Evolutionary conservation across 2,329 filamentous ascomycete genomes (phyloP).

Genomic region (Elsinoe australis): DNA sequence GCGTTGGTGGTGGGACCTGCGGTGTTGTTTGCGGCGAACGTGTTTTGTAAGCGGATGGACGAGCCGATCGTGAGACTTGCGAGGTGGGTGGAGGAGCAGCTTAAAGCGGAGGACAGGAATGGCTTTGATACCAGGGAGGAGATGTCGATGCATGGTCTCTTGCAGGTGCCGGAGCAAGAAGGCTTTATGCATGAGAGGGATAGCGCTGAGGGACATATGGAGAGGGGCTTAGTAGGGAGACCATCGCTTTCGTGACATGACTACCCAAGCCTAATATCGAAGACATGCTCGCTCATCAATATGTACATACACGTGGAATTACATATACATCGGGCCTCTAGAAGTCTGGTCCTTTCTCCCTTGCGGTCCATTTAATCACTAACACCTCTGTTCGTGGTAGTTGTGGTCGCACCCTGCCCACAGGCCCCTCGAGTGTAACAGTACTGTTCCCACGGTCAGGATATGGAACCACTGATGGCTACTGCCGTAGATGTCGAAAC

Average conservation of each 20-base stretch:
- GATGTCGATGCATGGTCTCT: not conserved
- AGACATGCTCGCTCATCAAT: too few relatives aligned
- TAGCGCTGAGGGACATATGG: not conserved
- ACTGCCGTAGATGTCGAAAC: constrained; percentile 78
- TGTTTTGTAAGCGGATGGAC: constrained; percentile 51
- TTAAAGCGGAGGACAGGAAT: constrained; percentile 3
- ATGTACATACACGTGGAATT: too few relatives aligned
- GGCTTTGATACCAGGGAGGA: not conserved
- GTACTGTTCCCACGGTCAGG: constrained; percentile 51
- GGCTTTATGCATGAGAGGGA: not conserved
- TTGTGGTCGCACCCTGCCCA: not conserved
- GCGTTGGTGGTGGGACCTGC: constrained; percentile 44
- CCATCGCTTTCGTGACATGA: not conserved
- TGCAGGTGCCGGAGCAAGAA: not conserved
- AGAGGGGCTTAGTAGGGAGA: not conserved
- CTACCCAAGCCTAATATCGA: too few relatives aligned
- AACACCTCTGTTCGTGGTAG: not conserved
- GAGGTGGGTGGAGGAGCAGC: constrained; percentile 45
- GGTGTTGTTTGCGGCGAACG: constrained; percentile 48
- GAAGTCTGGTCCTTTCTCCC: too few relatives aligned
- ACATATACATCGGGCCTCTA: too few relatives aligned
- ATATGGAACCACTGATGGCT: constrained; percentile 94
- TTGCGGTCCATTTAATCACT: too few relatives aligned
- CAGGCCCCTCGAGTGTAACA: not conserved
- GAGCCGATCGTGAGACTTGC: constrained; percentile 49